phyloP scores from a whole-genome alignment of 2,329 filamentous ascomycete genomes.

The Ambrosiella cleistominuta region DNA sequence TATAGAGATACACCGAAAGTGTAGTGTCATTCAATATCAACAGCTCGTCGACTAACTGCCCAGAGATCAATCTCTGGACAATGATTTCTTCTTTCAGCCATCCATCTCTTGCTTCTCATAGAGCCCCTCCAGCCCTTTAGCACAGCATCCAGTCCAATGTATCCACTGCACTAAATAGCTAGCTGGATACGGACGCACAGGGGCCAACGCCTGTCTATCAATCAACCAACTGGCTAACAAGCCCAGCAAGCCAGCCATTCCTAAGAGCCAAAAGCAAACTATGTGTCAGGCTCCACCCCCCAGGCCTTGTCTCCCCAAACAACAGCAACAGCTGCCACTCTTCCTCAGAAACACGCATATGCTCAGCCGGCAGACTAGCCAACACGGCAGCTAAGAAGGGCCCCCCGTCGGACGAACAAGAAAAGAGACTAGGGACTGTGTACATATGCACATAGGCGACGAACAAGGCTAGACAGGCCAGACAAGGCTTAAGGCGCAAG shows the following conservation, averaged over 20 bases:
- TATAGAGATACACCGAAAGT: too few species aligned
- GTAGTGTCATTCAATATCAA: too few species aligned
- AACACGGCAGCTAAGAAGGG: background rate
- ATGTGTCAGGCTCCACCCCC: background rate
- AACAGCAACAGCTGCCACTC: background rate
- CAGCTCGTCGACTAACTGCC: too few species aligned
- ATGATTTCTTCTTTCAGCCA: background rate
- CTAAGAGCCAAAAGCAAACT: background rate
- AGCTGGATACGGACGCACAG: background rate
- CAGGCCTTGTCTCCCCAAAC: too few species aligned
- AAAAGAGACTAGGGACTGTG: background rate
- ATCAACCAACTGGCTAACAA: background rate
- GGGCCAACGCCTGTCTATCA: background rate
- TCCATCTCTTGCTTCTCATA: background rate
- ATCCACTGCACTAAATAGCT: background rate
- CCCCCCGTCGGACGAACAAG: background rate
- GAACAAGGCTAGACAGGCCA: background rate
- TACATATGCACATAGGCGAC: background rate
- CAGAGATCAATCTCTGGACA: too few species aligned
- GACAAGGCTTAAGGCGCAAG: background rate
- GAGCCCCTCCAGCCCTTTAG: background rate
- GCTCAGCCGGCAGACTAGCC: background rate
- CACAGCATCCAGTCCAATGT: background rate
- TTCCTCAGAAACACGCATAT: background rate
- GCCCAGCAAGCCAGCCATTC: too few species aligned